A percentile compares a stretch with the other conserved stretches of the same genome.
These are phyloP conservation scores for Plasmodium fragile DNA, from an alignment of 169 alveolate genomes.

Conservation along the genomic window DNA sequence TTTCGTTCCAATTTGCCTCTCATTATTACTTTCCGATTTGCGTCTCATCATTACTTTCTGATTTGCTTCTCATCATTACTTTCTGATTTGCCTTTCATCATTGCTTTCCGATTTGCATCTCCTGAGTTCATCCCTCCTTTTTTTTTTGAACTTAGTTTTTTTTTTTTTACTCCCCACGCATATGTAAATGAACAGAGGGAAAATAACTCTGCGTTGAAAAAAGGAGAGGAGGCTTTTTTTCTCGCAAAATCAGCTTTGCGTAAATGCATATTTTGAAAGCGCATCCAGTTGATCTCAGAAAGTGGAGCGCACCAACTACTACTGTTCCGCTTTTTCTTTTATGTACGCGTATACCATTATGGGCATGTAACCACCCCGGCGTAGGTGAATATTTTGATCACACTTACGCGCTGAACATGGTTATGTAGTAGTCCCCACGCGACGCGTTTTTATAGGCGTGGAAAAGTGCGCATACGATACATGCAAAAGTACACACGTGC, in stretches of 20 bases:
- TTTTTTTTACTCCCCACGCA: background rate
- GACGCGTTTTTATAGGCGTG: background rate
- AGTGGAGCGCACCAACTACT: background rate
- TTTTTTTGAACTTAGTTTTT: background rate
- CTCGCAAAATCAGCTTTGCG: background rate
- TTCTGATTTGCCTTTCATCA: background rate
- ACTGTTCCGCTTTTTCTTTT: background rate
- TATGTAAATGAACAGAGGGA: background rate
- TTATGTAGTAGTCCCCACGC: background rate
- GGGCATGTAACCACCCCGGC: background rate
- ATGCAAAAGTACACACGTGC: background rate
- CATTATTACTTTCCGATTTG: background rate
- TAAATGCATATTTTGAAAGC: background rate
- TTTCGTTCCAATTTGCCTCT: background rate
- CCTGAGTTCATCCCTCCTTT: no score
- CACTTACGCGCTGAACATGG: conserved; percentile 9
- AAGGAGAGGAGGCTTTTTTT: background rate
- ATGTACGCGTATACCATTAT: background rate
- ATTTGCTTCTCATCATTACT: background rate
- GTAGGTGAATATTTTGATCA: background rate
- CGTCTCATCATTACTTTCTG: background rate
- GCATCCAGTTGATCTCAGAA: background rate
- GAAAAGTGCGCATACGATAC: background rate
- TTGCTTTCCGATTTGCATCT: background rate
- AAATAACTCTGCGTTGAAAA: background rate